Evolutionary conservation across 2,329 filamentous ascomycete species (phyloP).

Genomic region (Cladosporium cucumerinum): DNA sequence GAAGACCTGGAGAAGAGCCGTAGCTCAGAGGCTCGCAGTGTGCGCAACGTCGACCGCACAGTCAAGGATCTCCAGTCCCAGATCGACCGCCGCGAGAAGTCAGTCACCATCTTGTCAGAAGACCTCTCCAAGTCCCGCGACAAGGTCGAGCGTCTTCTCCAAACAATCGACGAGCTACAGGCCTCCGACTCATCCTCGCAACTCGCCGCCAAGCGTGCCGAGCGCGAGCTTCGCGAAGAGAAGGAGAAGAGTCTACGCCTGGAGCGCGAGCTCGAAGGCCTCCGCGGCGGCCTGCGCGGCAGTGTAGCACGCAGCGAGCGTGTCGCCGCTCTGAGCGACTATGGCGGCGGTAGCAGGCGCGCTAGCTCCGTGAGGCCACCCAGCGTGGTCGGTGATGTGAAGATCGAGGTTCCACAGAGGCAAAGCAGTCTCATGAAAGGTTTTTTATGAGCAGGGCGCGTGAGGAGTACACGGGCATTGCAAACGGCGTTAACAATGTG

Average conservation of each 20-base stretch:
- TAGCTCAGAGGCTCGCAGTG: conserved; percentile 76
- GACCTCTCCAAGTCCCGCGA: conserved; percentile 83
- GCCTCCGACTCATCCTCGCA: conserved; percentile 78
- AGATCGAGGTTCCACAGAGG: conserved; percentile 37
- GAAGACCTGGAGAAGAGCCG: conserved; percentile 79
- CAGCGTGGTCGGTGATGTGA: conserved; percentile 29
- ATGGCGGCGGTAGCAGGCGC: conserved; percentile 42
- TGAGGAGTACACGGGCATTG: conserved; percentile 16
- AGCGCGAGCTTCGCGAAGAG: conserved; percentile 86
- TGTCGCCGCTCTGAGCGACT: conserved; percentile 41
- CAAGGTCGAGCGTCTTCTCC: conserved; percentile 83
- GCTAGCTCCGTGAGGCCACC: conserved; percentile 43
- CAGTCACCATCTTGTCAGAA: conserved; percentile 72
- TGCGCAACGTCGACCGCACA: conserved; percentile 87
- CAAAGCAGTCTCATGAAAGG: conserved; percentile 47
- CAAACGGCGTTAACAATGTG: conserved; percentile 9
- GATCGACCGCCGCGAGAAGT: conserved; percentile 89
- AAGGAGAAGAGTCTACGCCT: conserved; percentile 74
- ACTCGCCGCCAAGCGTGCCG: conserved; percentile 76
- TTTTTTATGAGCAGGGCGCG: conserved; percentile 45
- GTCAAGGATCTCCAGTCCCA: conserved; percentile 91
- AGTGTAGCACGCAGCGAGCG: conserved; percentile 32
- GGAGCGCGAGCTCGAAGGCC: conserved; percentile 83
- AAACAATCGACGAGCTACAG: conserved; percentile 91
- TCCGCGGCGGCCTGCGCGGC: conserved; percentile 66